These are phyloP conservation scores for Diplogelasinospora grovesii DNA, from an alignment of 495 filamentous ascomycete species.

Conservation along the genomic window DNA sequence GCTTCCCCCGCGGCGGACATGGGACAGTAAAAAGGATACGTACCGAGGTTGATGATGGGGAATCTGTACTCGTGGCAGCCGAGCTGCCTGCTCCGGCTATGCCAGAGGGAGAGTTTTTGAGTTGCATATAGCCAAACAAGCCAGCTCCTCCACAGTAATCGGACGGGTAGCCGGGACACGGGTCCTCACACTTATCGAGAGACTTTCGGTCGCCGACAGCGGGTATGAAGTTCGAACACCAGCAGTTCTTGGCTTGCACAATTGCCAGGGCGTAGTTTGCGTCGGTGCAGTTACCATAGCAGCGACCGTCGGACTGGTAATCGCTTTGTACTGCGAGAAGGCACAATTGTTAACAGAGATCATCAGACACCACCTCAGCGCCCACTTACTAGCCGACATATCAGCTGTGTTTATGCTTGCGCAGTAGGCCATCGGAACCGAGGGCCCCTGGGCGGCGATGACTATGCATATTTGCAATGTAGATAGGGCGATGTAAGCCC, in stretches of 20 bases:
- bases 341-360: not conserved
- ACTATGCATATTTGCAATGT: slow-evolving; percentile 7
- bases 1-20: slow-evolving; percentile 4
- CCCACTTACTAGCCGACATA: slow-evolving; percentile 26
- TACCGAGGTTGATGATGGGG: slow-evolving; percentile 11
- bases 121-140: slow-evolving; percentile 34
- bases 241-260: slow-evolving; percentile 32
- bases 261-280: slow-evolving; percentile 33
- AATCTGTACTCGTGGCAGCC: not conserved
- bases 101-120: slow-evolving; percentile 20
- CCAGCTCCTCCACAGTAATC: slow-evolving; percentile 37
- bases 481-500: slow-evolving; percentile 13
- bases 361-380: not conserved
- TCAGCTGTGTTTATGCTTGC: slow-evolving; percentile 34
- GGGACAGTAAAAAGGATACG: slow-evolving; percentile 7
- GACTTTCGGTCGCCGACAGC: slow-evolving; percentile 23
- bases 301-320: slow-evolving; percentile 43
- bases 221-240: slow-evolving; percentile 38
- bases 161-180: slow-evolving; percentile 35
- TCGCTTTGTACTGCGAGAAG: slow-evolving; percentile 26
- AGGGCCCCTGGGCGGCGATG: slow-evolving; percentile 15
- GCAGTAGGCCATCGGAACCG: slow-evolving; percentile 32
- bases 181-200: slow-evolving; percentile 21
- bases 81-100: slow-evolving; percentile 15
- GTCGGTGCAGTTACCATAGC: slow-evolving; percentile 29